Conservation (phyloP, 257 asterid species). For the Penstemon davidsonii region DNA sequence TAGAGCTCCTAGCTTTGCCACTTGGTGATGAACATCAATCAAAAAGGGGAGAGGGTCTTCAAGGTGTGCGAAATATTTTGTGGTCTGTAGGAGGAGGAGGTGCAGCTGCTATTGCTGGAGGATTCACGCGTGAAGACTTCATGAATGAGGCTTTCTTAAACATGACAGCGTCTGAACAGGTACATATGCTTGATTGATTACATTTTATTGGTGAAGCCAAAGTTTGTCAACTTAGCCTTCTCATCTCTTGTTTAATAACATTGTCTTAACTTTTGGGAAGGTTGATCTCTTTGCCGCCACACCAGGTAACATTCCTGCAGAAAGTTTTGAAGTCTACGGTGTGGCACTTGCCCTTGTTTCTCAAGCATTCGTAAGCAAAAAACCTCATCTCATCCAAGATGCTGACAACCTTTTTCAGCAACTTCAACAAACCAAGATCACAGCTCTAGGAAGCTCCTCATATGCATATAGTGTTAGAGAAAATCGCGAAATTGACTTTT, state of each 20-base stretch:
- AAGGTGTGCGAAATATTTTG: constrained; percentile 85
- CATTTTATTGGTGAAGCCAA: background rate
- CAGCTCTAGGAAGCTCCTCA: constrained; percentile 49
- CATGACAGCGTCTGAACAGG: constrained; percentile 99
- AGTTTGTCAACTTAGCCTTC: constrained; percentile 1
- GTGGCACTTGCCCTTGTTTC: constrained; percentile 97
- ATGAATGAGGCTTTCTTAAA: constrained; percentile 84
- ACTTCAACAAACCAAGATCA: constrained; percentile 86
- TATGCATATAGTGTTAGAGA: constrained; percentile 49
- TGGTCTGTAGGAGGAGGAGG: constrained; percentile 99
- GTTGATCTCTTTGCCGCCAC: constrained; percentile 94
- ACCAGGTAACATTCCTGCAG: constrained; percentile 96
- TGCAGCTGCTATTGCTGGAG: constrained; percentile 92
- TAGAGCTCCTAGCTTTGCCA: constrained; percentile 87
- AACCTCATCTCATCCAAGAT: constrained; percentile 88
- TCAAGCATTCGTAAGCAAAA: constrained; percentile 84
- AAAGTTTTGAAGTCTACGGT: constrained; percentile 94
- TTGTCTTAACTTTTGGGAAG: constrained; percentile 33
- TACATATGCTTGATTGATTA: constrained; percentile 22
- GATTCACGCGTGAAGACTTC: constrained; percentile 93
- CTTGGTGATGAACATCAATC: constrained; percentile 65
- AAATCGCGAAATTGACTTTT: constrained; percentile 79
- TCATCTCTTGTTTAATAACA: constrained; percentile 7
- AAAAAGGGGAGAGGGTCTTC: constrained; percentile 86
- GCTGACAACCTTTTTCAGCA: constrained; percentile 97